Evolutionary conservation across 2,329 filamentous ascomycete genomes (phyloP), one percentile per base, ranked within the genome.

Genomic region (Fusarium chaquense): DNA sequence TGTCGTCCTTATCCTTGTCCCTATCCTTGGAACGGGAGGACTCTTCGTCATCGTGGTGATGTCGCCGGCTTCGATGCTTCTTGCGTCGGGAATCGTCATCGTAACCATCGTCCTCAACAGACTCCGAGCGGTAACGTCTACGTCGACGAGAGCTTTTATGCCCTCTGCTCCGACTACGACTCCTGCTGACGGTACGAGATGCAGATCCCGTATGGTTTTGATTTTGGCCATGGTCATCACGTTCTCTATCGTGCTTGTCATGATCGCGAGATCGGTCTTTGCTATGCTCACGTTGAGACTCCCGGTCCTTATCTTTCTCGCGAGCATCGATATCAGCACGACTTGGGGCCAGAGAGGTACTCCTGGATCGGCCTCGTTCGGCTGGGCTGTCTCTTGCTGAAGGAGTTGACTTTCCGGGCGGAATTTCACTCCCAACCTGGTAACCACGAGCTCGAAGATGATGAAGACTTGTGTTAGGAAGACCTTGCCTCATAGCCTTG

Each of bases 401-500:
- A 46, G 56, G 60, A 44, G 56, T 58, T 15, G 69, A 65, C 26
- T 61, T 75, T 35, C 66, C 57, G 20, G 75, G 77, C 36, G 78
- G 75, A 56, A 73, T 74, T 52, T 82, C 78, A 69, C 82, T 81
- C 71, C 78, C 80, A 38, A 86, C 80, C 69, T 79, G 84, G 75
- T 81, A 83, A 40, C 84, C 85, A 67, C 84, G 80, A 26, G 86
- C 86, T 68, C 88, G 83, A 78, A 90, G 78, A 73, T 91, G 87
- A 69, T 90, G 87, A 55, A 92, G 87, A 71, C 92, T 93, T 60
- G 91, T 94, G 78, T 97, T 97, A 53, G 93, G 92, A 13, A 94
- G 84, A 32, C 94, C 93, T 80, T 96, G 91, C 68, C 95, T 88
- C 93, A 98, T 97, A 20, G 96, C 96, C 81, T 96, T 94, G 49